Evolutionary conservation across 1,139 yeast species (phyloP).

Genomic region (Protomyces gravidus): DNA sequence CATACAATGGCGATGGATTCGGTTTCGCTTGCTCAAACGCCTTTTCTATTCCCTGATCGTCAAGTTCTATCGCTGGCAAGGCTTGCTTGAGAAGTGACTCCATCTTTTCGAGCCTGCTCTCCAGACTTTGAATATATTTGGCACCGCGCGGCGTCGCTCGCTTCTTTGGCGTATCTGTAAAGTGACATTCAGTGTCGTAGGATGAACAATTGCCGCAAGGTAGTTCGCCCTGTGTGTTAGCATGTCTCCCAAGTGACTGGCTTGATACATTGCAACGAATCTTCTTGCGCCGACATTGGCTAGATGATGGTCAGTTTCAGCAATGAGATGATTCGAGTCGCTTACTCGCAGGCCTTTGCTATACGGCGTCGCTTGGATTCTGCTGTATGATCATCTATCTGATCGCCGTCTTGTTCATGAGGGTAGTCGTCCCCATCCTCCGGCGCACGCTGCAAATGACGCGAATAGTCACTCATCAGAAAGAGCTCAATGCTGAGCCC

Average conservation of each 20-base stretch:
- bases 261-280: conserved; percentile 64
- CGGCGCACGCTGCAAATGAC: not conserved
- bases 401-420: not conserved
- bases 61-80: conserved; percentile 31
- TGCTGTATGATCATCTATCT: not conserved
- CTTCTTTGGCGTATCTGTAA: conserved; percentile 39
- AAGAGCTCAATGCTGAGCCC: no score
- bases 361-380: conserved; percentile 41
- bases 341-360: conserved; percentile 49
- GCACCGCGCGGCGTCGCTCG: conserved; percentile 36
- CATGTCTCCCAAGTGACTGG: conserved; percentile 64
- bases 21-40: not conserved
- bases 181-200: conserved; percentile 36
- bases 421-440: not conserved
- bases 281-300: conserved; percentile 59
- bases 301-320: not conserved
- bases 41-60: not conserved
- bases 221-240: conserved; percentile 43
- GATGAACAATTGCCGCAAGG: conserved; percentile 10
- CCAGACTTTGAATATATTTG: conserved; percentile 38
- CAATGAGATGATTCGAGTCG: not conserved
- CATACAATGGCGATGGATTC: not conserved
- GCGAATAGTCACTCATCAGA: no score
- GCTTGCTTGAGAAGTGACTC: conserved; percentile 39
- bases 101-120: conserved; percentile 39